Evolutionary conservation across 352 stramenopile species (phyloP), one percentile per base, ranked within the genome.

Genomic region (Globisporangium parvum): DNA sequence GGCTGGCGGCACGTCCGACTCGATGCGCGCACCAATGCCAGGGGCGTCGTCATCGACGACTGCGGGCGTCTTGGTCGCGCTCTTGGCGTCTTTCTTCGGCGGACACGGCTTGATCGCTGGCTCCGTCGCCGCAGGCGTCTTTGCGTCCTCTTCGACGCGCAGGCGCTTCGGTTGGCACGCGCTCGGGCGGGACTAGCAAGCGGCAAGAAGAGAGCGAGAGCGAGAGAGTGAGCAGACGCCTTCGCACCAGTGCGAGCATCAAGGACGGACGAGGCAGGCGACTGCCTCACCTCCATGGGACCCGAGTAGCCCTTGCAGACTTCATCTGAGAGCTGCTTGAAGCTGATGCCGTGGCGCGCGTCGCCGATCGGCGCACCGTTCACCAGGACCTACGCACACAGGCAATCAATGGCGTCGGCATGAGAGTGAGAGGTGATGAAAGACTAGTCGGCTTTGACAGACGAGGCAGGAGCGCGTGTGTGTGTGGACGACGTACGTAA

Each of bases 261-360:
- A 18, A 10, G 15, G 37, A n/a, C 6, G 26, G 26, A 31, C 26
- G 26, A 31, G 26, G 6, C 26, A 31, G 26, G 3, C 26, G 37
- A 18, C 17, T 18, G 41, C 21, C 64, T 35, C 37, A 83, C 68
- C 41, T 86, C 63, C 9, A 66, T 55, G 9, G 68, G 69, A 24
- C 84, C 81, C 20, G 68, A 74, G 68, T 90, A 93, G 5, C 66
- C 76, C 23, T 79, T 71, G 63, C 84, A 93, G 9, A 93, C 65
- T 21, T 73, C 68, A 31, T 91, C 70, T 14, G 62, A 70, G 4
- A 93, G 75, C 62, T 85, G 63, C 55, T 88, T 80, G 55, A 85
- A 76, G 15, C 68, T 66, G 49, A 93, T 87, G 11, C 81, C 84
- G 42, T 86, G 67, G 9, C 55, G 67, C 11, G 84, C 66, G 26